Evolutionary conservation across 2,329 filamentous ascomycete species (phyloP), one percentile per base, ranked within the genome.

Genomic region (Fusarium dlaminii): DNA sequence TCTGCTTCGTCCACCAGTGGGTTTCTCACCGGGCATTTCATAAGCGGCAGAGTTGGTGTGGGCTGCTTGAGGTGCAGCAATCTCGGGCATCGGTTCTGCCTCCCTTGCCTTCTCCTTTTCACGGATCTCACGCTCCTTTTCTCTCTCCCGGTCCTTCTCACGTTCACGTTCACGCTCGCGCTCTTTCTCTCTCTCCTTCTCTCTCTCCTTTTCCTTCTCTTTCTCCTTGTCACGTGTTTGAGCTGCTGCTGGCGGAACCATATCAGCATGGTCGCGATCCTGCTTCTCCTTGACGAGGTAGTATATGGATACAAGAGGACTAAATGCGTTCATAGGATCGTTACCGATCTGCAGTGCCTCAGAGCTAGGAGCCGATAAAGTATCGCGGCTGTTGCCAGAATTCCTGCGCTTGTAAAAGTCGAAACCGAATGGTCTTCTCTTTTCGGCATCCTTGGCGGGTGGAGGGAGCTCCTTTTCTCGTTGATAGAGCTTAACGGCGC

Each of bases 321-420:
- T 96, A 81, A 94, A 99, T 8, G 96, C 96, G 81, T 98, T 98
- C 66, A 97, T 85, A 2, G 96, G 95, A 79, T 99, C 96, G 64
- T 89, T 90, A 17, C 95, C 95, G 39, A 96, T 85, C 74, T 94
- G 91, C 24, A 98, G 87, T 8, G 93, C 93, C 81, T 99, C 96
- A 3, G 91, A 90, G 58, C 96, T 98, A n/a, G 94, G 92, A 3
- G 91, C 92, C 10, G 88, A 90, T 72, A 99, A 85, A 7, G 95
- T 98, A 80, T 98, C 96, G 74, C 94, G 90, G 82, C 96, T 98
- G 60, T 90, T 94, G 46, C 91, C 92, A 2, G 96, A 98, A 80
- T 95, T 98, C 67, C 95, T 90, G 75, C 96, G 89, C 84, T 98
- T 98, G 84, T 98, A 99, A 79, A 99, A 98, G 80, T 98, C 96